Base-by-base conservation (phyloP, 805 yeast genomes). In the Yarrowia sp. region DNA sequence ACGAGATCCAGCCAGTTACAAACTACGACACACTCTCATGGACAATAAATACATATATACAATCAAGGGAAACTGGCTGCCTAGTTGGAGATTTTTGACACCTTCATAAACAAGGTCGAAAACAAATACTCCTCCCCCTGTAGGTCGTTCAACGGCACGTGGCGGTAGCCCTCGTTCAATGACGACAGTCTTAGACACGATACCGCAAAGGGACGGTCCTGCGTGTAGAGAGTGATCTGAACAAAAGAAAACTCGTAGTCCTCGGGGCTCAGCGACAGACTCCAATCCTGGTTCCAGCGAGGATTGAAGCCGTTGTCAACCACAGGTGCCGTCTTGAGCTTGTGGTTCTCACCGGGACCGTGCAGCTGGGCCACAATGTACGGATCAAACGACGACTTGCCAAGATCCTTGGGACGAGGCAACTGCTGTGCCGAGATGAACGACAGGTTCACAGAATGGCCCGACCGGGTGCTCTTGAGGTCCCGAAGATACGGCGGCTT, bases 401-500 rank as follows among this genome's bases (percentile, higher is more conserved):
- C 82, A 26, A 81, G 73, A 28, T 82, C 86, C 52, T 80, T 80
- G 0, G 90, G 87, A 46, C 85, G 84, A 2, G 97, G 96, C 12
- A 93, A 77, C 72, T 91, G 89, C 74, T 92, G 97, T 0, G 90
- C 97, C 19, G 97, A 90, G 0, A 93, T 80, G 5, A 89, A 73
- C 12, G 77, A 78, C 3, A 92, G 73, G 6, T 46, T 56, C 71
- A 74, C 58, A 2, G 63, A 58, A 16, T 41, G 49, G 12, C 51
- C 41, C 2, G 35, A 22, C 7, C 21, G 11, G 52, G 22, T 72
- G 30, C n/a, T 72, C 62, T 30, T 80, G 3, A 66, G 67, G 65
- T 68, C 62, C 9, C 67, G 70, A 12, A 87, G 71, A 35, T 73
- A 72, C 3, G 67, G 68, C 0, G 98, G 97, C 71, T 95, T 95